Conservation (phyloP, 352 stramenopile species). For the Phytophthora tubulina region DNA sequence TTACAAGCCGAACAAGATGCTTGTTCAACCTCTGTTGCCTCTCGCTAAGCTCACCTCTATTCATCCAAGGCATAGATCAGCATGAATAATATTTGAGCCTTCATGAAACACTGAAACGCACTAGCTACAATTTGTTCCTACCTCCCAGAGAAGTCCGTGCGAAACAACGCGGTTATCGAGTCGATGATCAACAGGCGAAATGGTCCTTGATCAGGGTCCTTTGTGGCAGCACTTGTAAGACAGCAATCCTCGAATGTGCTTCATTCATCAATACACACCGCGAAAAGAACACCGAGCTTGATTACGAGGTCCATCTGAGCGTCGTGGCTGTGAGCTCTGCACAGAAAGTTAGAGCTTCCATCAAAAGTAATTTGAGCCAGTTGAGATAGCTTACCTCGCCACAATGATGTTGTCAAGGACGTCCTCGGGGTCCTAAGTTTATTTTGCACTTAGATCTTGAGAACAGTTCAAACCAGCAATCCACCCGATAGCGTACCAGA, state of each 20-base stretch:
- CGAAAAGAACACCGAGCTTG: conserved; percentile 77
- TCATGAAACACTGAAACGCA: not conserved
- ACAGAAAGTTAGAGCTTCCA: conserved; percentile 10
- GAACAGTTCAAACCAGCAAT: not conserved
- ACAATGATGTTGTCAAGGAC: conserved; percentile 96
- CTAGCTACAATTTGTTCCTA: conserved; percentile 14
- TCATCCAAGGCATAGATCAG: not conserved
- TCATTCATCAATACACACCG: conserved; percentile 44
- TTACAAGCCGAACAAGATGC: conserved; percentile 89
- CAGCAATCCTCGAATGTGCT: not conserved
- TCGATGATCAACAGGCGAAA: conserved; percentile 92
- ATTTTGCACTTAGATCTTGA: not conserved
- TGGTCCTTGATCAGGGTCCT: conserved; percentile 76
- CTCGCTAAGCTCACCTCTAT: conserved; percentile 64
- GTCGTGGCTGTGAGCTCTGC: conserved; percentile 88
- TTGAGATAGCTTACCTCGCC: conserved; percentile 57
- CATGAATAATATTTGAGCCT: not conserved
- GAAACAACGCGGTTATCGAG: conserved; percentile 92
- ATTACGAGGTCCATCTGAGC: conserved; percentile 91
- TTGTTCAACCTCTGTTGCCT: conserved; percentile 93
- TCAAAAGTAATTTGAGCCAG: not conserved
- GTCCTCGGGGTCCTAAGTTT: conserved; percentile 71
- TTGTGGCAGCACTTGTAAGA: conserved; percentile 13
- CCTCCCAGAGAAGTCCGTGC: conserved; percentile 89
- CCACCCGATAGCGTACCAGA: conserved; percentile 42